Conservation (phyloP, 805 yeast species). For the Candida pseudoglaebosa region DNA sequence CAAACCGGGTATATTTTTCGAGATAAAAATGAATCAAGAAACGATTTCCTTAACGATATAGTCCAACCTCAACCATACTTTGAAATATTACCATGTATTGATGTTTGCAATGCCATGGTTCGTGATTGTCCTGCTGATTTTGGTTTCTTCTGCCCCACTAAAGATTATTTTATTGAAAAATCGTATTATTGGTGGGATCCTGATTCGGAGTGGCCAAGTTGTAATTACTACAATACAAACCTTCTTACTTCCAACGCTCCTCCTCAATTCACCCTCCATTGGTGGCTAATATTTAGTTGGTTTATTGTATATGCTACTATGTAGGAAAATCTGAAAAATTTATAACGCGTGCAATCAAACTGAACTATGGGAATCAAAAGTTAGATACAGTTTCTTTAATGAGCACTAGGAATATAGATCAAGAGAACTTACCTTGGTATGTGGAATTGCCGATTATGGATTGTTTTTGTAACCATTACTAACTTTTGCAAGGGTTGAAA, state of each 20-base stretch:
- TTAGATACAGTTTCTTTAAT: background rate
- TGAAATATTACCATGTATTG: conserved; percentile 84
- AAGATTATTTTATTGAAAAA: conserved; percentile 24
- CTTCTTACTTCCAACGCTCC: conserved; percentile 9
- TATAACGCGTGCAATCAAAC: conserved; percentile 3
- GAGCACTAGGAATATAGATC: conserved; percentile 5
- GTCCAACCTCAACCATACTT: conserved; percentile 53
- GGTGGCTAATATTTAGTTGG: conserved; percentile 11
- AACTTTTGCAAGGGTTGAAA: conserved; percentile 66
- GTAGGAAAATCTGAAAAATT: background rate
- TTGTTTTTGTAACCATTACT: conserved; percentile 11
- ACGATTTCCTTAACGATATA: conserved; percentile 47
- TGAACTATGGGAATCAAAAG: background rate
- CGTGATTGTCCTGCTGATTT: conserved; percentile 80
- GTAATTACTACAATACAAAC: conserved; percentile 34
- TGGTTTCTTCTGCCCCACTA: conserved; percentile 68
- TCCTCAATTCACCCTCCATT: conserved; percentile 8
- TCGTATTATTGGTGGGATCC: conserved; percentile 45
- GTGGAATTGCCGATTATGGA: too few relatives aligned
- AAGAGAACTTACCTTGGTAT: conserved; percentile 59
- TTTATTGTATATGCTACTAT: background rate
- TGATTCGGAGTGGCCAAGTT: conserved; percentile 24
- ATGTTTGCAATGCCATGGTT: conserved; percentile 73
- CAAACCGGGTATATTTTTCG: conserved; percentile 45
- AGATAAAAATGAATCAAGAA: conserved; percentile 52